Conservation (phyloP, 2,329 filamentous ascomycete genomes). For the Cadophora gregata region DNA sequence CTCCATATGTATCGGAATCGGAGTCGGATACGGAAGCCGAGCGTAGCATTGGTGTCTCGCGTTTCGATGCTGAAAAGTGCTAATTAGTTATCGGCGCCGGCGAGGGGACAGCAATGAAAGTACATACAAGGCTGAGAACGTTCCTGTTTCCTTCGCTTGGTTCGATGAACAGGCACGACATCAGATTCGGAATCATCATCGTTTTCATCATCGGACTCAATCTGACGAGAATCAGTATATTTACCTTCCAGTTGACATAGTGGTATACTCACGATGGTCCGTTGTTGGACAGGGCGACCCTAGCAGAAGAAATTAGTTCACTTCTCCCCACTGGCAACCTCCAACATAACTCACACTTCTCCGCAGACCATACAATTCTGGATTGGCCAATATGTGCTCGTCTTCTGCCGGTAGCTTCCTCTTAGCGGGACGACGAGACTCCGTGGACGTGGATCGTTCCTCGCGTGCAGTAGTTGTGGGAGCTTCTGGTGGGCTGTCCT, state of each 20-base stretch:
- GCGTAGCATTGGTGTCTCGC: conserved; percentile 60
- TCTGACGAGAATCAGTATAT: conserved; percentile 46
- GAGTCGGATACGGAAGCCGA: conserved; percentile 70
- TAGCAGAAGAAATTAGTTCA: conserved; percentile 37
- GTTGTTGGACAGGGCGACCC: conserved; percentile 64
- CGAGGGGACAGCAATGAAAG: conserved; percentile 26
- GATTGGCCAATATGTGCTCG: conserved; percentile 87
- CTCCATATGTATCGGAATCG: conserved; percentile 78
- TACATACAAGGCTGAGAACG: conserved; percentile 67
- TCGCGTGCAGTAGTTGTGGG: conserved; percentile 55
- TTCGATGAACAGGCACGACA: conserved; percentile 61
- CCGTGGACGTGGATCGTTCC: conserved; percentile 70
- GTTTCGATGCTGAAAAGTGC: conserved; percentile 59
- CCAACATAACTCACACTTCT: conserved; percentile 73
- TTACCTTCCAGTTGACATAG: conserved; percentile 23
- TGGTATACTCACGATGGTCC: conserved; percentile 54
- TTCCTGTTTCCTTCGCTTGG: conserved; percentile 72
- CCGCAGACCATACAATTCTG: conserved; percentile 91
- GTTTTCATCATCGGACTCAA: conserved; percentile 58
- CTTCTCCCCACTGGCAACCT: conserved; percentile 43
- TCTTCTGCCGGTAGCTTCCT: conserved; percentile 74
- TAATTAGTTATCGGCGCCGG: conserved; percentile 34
- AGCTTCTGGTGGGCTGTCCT: conserved; percentile 59
- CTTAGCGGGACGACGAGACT: conserved; percentile 73
- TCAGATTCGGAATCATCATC: conserved; percentile 75